Evolutionary conservation across 768 basidiomycete genomes (phyloP).

Genomic region (Rhizopogon vesiculosus): DNA sequence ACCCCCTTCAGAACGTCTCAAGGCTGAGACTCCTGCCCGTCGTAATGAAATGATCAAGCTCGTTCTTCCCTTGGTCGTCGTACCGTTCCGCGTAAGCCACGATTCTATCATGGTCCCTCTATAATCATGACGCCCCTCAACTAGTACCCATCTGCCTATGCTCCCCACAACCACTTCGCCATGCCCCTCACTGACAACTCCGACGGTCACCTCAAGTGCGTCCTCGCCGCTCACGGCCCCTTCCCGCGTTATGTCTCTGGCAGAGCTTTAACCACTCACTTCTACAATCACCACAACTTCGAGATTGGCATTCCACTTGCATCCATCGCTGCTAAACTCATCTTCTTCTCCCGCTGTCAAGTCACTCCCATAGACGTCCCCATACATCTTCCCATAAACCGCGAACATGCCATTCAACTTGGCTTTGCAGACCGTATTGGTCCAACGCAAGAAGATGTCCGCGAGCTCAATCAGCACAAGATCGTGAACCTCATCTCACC

Average conservation of each 20-base stretch:
- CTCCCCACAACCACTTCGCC: slow-evolving; percentile 56
- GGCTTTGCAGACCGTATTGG: no score
- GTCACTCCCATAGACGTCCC: slow-evolving; percentile 9
- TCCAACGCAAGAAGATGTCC: no score
- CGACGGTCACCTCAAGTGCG: slow-evolving; percentile 14
- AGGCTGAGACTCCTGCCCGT: slow-evolving; percentile 18
- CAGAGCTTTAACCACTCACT: slow-evolving; percentile 25
- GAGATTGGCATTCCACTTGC: slow-evolving; percentile 38
- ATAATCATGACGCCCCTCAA: slow-evolving; percentile 4
- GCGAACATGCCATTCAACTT: no score
- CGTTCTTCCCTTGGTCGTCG: slow-evolving; percentile 43
- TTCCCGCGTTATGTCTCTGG: slow-evolving; percentile 43
- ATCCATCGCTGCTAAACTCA: slow-evolving; percentile 54
- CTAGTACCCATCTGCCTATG: slow-evolving; percentile 53
- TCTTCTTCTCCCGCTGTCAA: slow-evolving; percentile 60
- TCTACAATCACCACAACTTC: slow-evolving; percentile 27
- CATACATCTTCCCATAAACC: no score
- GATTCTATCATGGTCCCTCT: neutral
- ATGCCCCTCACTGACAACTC: slow-evolving; percentile 39
- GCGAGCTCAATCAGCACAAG: slow-evolving; percentile 36
- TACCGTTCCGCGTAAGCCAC: slow-evolving; percentile 41
- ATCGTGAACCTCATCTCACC: slow-evolving; percentile 25
- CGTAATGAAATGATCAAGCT: slow-evolving; percentile 25
- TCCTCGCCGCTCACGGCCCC: slow-evolving; percentile 36
- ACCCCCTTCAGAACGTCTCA: slow-evolving; percentile 21